Conservation (phyloP, 2,329 filamentous ascomycete species). For the Apiospora arundinis region DNA sequence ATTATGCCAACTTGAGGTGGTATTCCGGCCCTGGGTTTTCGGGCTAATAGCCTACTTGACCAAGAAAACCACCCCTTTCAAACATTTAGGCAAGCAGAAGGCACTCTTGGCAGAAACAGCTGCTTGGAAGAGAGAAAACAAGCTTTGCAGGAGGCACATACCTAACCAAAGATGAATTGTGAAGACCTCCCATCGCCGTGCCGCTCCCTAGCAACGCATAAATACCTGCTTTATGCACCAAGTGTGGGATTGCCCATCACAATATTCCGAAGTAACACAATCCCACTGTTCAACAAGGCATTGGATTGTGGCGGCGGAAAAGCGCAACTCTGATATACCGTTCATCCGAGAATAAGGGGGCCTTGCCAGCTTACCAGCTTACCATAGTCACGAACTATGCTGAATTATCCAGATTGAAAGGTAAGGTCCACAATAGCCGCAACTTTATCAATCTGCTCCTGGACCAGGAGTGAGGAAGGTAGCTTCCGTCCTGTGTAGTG, state of each 20-base stretch:
- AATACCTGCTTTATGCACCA: not conserved
- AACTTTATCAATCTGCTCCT: not conserved
- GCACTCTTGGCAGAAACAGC: not conserved
- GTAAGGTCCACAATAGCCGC: not conserved
- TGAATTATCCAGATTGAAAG: not conserved
- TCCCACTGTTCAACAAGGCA: not conserved
- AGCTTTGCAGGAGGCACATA: not conserved
- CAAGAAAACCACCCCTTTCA: slow-evolving; percentile 6
- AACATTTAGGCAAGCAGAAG: not conserved
- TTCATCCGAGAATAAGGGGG: slow-evolving; percentile 1
- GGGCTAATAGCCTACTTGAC: not conserved
- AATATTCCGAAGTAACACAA: not conserved
- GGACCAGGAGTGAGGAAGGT: not conserved
- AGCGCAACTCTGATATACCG: not conserved
- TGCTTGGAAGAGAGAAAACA: not conserved
- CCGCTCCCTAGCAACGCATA: not conserved
- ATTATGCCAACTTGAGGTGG: not conserved
- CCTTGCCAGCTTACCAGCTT: too few species aligned
- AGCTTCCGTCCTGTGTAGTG: not conserved
- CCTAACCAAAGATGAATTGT: not conserved
- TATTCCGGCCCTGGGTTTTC: not conserved
- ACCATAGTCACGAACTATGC: too few species aligned
- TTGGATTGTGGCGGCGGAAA: not conserved
- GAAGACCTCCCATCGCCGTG: not conserved
- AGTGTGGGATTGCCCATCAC: not conserved